These are phyloP conservation scores for Kodamaea leandrae DNA, from an alignment of 805 yeast species.

Conservation along the genomic window DNA sequence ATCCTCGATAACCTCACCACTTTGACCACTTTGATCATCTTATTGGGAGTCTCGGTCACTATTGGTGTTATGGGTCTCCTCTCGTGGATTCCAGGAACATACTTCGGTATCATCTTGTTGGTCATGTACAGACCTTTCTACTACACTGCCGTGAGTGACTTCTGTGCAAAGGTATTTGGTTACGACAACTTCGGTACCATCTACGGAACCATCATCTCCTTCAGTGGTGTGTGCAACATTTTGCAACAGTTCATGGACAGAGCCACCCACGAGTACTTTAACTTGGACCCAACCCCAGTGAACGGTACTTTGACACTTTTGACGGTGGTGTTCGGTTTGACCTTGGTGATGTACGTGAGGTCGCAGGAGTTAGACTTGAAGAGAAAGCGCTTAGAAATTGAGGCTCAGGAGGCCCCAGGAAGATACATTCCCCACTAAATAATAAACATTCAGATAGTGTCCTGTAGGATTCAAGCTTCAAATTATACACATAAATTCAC, in stretches of 20 bases:
- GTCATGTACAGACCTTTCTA: slow-evolving; percentile 89
- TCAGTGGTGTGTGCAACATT: slow-evolving; percentile 79
- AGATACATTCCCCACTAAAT: slow-evolving; percentile 41
- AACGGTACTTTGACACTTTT: slow-evolving; percentile 53
- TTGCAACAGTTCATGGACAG: slow-evolving; percentile 68
- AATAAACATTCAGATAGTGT: too few relatives aligned
- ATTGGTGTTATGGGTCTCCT: slow-evolving; percentile 75
- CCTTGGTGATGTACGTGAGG: slow-evolving; percentile 44
- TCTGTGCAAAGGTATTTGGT: slow-evolving; percentile 90
- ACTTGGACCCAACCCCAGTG: slow-evolving; percentile 78
- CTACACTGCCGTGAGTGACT: slow-evolving; percentile 90
- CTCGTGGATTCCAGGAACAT: slow-evolving; percentile 53
- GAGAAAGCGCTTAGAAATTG: slow-evolving; percentile 54
- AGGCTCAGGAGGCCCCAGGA: slow-evolving; percentile 60
- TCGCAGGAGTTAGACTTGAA: slow-evolving; percentile 40
- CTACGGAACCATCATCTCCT: slow-evolving; percentile 80
- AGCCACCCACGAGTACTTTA: slow-evolving; percentile 62
- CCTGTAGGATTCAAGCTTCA: not conserved
- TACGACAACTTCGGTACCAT: slow-evolving; percentile 88
- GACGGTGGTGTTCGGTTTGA: slow-evolving; percentile 52
- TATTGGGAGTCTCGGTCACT: slow-evolving; percentile 52
- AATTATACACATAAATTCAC: not conserved
- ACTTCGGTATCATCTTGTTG: slow-evolving; percentile 65
- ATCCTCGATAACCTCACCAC: slow-evolving; percentile 74
- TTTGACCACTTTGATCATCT: slow-evolving; percentile 49